phyloP scores from a whole-genome alignment of 768 basidiomycete genomes.

The Podaxis carcinomalis region DNA sequence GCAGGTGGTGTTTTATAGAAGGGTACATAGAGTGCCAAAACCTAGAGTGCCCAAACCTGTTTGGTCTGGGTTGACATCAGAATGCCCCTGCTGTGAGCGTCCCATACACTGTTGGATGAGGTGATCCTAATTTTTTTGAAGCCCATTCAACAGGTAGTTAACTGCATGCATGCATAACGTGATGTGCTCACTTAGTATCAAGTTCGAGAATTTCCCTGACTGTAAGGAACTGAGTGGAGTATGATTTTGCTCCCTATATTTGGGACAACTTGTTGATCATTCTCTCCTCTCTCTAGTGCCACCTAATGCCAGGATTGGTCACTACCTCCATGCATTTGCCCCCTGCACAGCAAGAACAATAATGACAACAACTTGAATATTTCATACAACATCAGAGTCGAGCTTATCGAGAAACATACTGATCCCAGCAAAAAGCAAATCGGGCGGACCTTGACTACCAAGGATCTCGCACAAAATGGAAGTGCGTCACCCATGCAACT shows the following conservation, averaged over 20 bases:
- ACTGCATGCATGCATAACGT: not conserved
- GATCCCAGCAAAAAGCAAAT: constrained; percentile 23
- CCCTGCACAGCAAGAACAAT: constrained; percentile 36
- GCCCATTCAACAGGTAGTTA: constrained; percentile 21
- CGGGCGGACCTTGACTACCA: constrained; percentile 32
- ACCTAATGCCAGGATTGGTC: constrained; percentile 27
- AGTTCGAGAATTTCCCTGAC: constrained; percentile 28
- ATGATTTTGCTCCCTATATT: not conserved
- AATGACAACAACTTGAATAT: constrained; percentile 35
- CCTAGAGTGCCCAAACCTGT: no score
- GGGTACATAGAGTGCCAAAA: constrained; percentile 32
- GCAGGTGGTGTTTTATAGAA: constrained; percentile 15
- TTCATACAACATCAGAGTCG: constrained; percentile 46
- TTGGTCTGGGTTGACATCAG: constrained; percentile 29
- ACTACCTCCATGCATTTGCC: constrained; percentile 38
- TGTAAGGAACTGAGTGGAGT: constrained; percentile 30
- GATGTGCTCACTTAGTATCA: not conserved
- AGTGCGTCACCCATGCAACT: constrained; percentile 22
- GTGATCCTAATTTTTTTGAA: not conserved
- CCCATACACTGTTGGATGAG: not conserved
- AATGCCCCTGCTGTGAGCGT: constrained; percentile 30
- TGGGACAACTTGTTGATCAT: not conserved
- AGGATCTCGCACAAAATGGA: constrained; percentile 21
- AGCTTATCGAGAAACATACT: constrained; percentile 36
- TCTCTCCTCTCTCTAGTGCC: constrained; percentile 20